Conservation (phyloP, 192 early-diverging fungal genomes). For the Coemansia sp. region DNA sequence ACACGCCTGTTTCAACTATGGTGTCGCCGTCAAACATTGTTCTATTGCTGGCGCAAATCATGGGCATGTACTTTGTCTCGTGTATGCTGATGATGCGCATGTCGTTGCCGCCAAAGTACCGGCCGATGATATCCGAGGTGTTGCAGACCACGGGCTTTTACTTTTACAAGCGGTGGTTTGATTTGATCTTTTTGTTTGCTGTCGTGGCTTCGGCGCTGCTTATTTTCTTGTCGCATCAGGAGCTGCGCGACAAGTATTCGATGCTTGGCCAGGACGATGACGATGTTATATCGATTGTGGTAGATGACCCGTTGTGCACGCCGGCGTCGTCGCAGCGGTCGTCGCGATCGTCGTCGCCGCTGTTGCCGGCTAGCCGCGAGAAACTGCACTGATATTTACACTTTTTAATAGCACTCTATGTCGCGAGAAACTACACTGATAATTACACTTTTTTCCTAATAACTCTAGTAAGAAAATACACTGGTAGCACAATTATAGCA, state of each 20-base stretch:
- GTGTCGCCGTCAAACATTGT: slow-evolving; percentile 76
- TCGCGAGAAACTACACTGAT: not conserved
- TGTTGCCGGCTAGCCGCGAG: slow-evolving; percentile 19
- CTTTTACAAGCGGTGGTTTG: slow-evolving; percentile 94
- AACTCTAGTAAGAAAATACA: no score
- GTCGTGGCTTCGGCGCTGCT: slow-evolving; percentile 70
- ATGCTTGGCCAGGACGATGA: slow-evolving; percentile 49
- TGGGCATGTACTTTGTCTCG: slow-evolving; percentile 92
- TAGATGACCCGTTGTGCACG: slow-evolving; percentile 30
- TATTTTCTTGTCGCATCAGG: slow-evolving; percentile 69
- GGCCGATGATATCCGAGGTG: slow-evolving; percentile 76
- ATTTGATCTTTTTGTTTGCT: slow-evolving; percentile 86
- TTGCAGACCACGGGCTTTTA: slow-evolving; percentile 81
- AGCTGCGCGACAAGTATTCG: slow-evolving; percentile 56
- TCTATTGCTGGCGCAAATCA: slow-evolving; percentile 79
- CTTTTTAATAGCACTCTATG: not conserved
- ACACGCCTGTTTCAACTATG: slow-evolving; percentile 62
- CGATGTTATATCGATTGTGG: slow-evolving; percentile 44
- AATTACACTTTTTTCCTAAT: not conserved
- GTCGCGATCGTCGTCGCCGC: slow-evolving; percentile 36
- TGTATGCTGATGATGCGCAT: slow-evolving; percentile 91
- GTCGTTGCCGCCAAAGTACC: slow-evolving; percentile 79
- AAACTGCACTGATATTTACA: slow-evolving; percentile 16
- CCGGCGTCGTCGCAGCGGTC: slow-evolving; percentile 34
- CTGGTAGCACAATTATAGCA: no score